Percentiles rank a stretch among this genome's conserved stretches.
Conservation (phyloP, 148 eudicot genomes). For the Agrostemma githago region DNA sequence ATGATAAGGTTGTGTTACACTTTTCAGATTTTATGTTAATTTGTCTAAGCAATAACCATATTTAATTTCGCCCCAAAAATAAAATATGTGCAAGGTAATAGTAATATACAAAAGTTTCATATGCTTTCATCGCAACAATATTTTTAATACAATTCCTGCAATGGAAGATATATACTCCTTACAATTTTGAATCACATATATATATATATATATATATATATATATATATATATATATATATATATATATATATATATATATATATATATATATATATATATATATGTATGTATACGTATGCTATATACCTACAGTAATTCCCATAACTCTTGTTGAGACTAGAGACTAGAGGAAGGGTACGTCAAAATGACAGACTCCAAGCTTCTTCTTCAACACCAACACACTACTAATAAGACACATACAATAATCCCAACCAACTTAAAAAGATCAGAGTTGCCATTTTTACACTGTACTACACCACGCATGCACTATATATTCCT, state of each 20-base stretch:
- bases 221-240: conserved; percentile 1
- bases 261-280: background rate
- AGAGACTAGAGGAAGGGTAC: conserved; percentile 16
- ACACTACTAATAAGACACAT: background rate
- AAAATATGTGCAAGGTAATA: background rate
- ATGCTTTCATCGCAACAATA: conserved; percentile 16
- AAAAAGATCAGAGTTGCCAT: conserved; percentile 16
- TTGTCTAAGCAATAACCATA: too few relatives aligned
- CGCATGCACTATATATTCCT: background rate
- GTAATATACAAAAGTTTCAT: conserved; percentile 15
- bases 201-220: conserved; percentile 1
- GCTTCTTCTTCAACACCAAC: too few relatives aligned
- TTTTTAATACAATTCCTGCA: conserved; percentile 8
- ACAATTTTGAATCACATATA: background rate
- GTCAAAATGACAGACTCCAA: conserved; percentile 15
- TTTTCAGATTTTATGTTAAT: too few relatives aligned
- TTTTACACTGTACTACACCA: conserved; percentile 8
- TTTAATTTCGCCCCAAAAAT: too few relatives aligned
- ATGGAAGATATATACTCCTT: conserved; percentile 3
- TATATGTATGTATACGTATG: conserved; percentile 4
- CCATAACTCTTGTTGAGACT: conserved; percentile 15
- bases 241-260: background rate
- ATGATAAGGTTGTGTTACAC: too few relatives aligned
- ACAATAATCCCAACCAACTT: conserved; percentile 14
- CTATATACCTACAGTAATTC: conserved; percentile 14